A percentile compares a stretch with the other conserved stretches of the same genome.
phyloP scores from a whole-genome alignment of 176 grass and related monocot species.

The Zoysia pacifica region DNA sequence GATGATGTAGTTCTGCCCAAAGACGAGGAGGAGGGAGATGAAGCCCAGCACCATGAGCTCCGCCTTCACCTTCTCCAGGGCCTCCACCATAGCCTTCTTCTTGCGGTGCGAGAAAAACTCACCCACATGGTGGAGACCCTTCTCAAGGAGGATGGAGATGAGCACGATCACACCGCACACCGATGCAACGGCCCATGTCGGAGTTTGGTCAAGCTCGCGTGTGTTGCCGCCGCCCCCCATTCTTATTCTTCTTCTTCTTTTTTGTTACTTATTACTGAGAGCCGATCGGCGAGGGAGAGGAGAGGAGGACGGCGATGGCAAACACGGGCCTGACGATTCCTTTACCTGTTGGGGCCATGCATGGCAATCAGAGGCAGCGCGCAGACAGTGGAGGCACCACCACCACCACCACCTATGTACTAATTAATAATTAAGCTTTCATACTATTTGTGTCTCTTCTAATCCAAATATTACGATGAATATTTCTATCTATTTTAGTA shows the following conservation, averaged over 20 bases:
- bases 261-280: too few species aligned
- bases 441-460: too few species aligned
- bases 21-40: conserved; percentile 89
- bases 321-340: too few species aligned
- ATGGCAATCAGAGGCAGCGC: background rate
- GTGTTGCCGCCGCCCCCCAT: conserved; percentile 50
- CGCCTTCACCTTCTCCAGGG: conserved; percentile 95
- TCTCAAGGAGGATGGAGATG: conserved; percentile 71
- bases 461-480: too few species aligned
- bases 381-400: background rate
- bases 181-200: conserved; percentile 70
- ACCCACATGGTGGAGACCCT: conserved; percentile 58
- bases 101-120: conserved; percentile 69
- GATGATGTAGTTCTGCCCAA: conserved; percentile 79
- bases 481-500: too few species aligned
- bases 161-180: conserved; percentile 70
- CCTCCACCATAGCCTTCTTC: conserved; percentile 86
- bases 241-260: too few species aligned
- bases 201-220: conserved; percentile 65
- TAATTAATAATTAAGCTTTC: too few species aligned
- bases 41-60: conserved; percentile 97
- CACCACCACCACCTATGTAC: too few species aligned
- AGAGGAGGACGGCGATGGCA: background rate
- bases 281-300: too few species aligned
- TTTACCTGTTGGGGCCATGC: background rate